Evolutionary conservation across 441 rosid species (phyloP).

Genomic region (Erodium trifolium): DNA sequence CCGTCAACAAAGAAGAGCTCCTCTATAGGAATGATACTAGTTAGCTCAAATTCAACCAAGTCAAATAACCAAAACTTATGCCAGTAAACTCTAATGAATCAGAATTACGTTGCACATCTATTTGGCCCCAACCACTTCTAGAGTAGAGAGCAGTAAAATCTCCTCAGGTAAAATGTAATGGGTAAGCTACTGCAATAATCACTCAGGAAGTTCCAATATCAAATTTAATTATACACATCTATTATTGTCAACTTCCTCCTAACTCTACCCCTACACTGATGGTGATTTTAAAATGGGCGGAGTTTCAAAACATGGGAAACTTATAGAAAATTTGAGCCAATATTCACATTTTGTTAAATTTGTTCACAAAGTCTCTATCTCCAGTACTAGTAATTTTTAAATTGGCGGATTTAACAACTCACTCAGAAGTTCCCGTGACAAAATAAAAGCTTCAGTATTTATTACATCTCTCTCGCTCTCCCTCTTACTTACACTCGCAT

Average conservation of each 20-base stretch:
- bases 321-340: no score
- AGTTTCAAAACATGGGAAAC: no score
- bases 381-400: neutral
- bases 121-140: neutral
- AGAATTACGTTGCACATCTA: neutral
- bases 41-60: constrained; percentile 12
- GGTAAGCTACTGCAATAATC: no score
- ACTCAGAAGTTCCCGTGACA: neutral
- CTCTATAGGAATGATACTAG: constrained; percentile 38
- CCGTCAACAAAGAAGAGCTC: constrained; percentile 40
- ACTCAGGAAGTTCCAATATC: no score
- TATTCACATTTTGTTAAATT: no score
- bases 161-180: neutral
- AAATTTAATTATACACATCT: no score
- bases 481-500: neutral
- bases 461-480: neutral
- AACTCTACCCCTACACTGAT: no score
- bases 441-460: neutral
- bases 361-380: no score
- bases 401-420: neutral
- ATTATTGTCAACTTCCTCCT: no score
- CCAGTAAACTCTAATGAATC: neutral
- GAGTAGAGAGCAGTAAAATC: neutral
- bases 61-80: constrained; percentile 9
- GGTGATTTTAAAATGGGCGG: no score